phyloP scores from a whole-genome alignment of 2,329 filamentous ascomycete species.

The Fusarium brachygibbosum region DNA sequence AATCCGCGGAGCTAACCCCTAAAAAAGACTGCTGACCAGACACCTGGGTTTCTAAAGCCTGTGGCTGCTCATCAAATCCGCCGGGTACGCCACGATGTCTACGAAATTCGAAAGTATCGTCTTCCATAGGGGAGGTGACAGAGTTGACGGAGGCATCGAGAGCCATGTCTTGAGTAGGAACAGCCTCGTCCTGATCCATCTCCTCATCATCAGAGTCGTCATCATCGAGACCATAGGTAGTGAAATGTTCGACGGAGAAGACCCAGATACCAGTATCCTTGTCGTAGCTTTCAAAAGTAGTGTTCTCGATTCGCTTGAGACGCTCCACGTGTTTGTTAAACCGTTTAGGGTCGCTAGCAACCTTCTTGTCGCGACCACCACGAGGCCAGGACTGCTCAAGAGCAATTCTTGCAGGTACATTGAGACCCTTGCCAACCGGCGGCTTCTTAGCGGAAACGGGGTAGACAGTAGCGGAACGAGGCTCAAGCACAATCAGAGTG shows the following conservation, averaged over 20 bases:
- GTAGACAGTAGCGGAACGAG: constrained; percentile 91
- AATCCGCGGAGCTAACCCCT: constrained; percentile 91
- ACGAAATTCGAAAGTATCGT: constrained; percentile 71
- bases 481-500: constrained; percentile 79
- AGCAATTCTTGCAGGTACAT: constrained; percentile 89
- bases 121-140: constrained; percentile 56
- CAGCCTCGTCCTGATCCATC: constrained; percentile 17
- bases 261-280: constrained; percentile 86
- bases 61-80: constrained; percentile 77
- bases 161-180: constrained; percentile 41
- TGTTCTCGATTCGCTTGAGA: constrained; percentile 82
- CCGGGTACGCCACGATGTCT: constrained; percentile 75
- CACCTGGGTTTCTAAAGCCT: constrained; percentile 69
- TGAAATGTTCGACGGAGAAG: constrained; percentile 96
- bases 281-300: constrained; percentile 86
- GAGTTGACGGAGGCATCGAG: constrained; percentile 46
- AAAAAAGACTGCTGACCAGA: constrained; percentile 84
- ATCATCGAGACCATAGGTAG: constrained; percentile 88
- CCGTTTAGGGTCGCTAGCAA: constrained; percentile 68
- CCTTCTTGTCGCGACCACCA: constrained; percentile 67
- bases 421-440: constrained; percentile 86
- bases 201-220: constrained; percentile 74
- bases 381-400: constrained; percentile 95
- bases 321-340: constrained; percentile 86
- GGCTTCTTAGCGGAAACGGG: constrained; percentile 82